A percentile compares a stretch with the other conserved stretches of the same genome.
phyloP scores from a whole-genome alignment of 306 rosid species.

The Rubus idaeus region DNA sequence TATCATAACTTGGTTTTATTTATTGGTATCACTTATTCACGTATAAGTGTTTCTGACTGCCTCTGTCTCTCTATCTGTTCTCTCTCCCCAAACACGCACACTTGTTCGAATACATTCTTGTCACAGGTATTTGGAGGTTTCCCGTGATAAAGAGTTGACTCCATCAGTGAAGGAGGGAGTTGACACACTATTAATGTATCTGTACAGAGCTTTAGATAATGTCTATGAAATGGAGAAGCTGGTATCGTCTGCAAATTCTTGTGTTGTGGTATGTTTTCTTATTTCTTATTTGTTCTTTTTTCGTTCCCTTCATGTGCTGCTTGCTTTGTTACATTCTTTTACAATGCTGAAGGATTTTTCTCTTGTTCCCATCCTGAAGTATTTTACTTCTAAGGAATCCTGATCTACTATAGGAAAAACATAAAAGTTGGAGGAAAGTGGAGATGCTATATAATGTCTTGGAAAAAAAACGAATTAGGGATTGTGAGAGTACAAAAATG shows the following conservation, averaged over 20 bases:
- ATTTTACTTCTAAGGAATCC: background rate
- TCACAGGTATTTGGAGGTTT: conserved; percentile 81
- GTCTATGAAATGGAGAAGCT: conserved; percentile 82
- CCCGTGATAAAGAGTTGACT: conserved; percentile 56
- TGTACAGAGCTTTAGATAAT: conserved; percentile 81
- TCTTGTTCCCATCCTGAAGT: background rate
- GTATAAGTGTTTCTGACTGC: background rate
- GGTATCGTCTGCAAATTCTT: conserved; percentile 83
- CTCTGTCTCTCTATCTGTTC: background rate
- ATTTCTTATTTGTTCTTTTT: conserved; percentile 13
- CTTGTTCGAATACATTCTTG: conserved; percentile 22
- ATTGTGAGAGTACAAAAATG: too few relatives aligned
- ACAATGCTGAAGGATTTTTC: conserved; percentile 14
- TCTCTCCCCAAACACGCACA: background rate
- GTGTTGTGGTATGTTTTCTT: conserved; percentile 74
- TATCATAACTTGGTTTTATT: background rate
- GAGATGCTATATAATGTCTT: background rate
- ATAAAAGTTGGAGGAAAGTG: background rate
- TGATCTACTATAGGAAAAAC: background rate
- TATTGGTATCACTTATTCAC: conserved; percentile 5
- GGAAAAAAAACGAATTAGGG: too few relatives aligned
- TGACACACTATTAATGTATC: conserved; percentile 87
- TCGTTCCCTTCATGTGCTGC: conserved; percentile 4
- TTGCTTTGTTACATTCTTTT: conserved; percentile 3
- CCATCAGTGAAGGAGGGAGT: conserved; percentile 81